Conservation (phyloP, 441 rosid genomes). For the Pelargonium fulgidum region DNA sequence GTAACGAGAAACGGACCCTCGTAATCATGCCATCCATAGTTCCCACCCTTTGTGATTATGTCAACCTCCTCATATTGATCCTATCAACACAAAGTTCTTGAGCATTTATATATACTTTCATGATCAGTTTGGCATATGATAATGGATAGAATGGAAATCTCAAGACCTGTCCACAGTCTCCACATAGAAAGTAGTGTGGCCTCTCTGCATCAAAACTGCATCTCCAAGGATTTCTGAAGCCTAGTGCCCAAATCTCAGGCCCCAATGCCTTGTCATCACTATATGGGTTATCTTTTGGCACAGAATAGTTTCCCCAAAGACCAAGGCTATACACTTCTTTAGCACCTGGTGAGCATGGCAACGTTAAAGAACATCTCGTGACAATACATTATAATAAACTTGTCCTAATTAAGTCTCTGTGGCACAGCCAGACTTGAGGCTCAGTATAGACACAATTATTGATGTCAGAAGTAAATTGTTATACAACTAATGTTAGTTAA, state of each 20-base stretch:
- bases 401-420: too few relatives aligned
- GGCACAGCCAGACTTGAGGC: too few relatives aligned
- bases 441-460: too few relatives aligned
- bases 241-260: slow-evolving; percentile 38
- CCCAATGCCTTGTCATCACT: slow-evolving; percentile 21
- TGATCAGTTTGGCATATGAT: neutral
- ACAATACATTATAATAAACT: too few relatives aligned
- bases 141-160: neutral
- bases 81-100: slow-evolving; percentile 7
- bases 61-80: slow-evolving; percentile 24
- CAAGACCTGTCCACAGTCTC: slow-evolving; percentile 37
- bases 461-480: too few relatives aligned
- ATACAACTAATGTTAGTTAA: too few relatives aligned
- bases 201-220: slow-evolving; percentile 40
- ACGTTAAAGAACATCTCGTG: neutral
- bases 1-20: slow-evolving; percentile 15
- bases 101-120: neutral
- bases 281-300: slow-evolving; percentile 38
- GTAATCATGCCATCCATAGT: slow-evolving; percentile 22
- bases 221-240: slow-evolving; percentile 42
- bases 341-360: slow-evolving; percentile 21
- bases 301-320: slow-evolving; percentile 39
- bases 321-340: slow-evolving; percentile 18
- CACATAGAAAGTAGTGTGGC: slow-evolving; percentile 34
- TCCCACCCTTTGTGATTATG: slow-evolving; percentile 22